phyloP scores from a whole-genome alignment of 192 early-diverging fungal genomes.

The Podila clonocystis region DNA sequence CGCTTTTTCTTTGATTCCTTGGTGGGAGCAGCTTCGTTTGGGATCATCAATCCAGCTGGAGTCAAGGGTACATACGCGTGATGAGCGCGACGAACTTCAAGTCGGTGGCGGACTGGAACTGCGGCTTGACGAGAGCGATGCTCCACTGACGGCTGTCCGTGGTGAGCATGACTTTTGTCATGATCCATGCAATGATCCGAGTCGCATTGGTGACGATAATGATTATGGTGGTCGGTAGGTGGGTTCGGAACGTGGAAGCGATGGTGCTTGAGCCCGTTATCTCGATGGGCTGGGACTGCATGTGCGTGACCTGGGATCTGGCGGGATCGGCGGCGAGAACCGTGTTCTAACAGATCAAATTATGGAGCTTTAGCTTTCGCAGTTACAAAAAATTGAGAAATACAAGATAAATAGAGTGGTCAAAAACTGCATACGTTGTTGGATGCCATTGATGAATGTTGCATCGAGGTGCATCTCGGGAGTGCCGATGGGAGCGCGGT shows the following conservation, averaged over 20 bases:
- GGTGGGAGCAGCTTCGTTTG: neutral
- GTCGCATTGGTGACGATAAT: conserved; percentile 6
- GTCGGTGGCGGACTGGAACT: neutral
- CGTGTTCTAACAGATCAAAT: no score
- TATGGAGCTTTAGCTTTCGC: no score
- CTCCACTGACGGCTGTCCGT: neutral
- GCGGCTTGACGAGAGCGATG: neutral
- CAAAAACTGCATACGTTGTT: no score
- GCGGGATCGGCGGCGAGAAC: neutral
- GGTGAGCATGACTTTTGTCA: neutral
- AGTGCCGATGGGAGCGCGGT: no score
- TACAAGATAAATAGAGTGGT: no score
- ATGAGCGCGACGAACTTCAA: neutral
- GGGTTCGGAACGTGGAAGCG: neutral
- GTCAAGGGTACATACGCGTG: neutral
- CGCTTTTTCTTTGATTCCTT: neutral
- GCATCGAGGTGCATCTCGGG: no score
- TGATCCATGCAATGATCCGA: neutral
- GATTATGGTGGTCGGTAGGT: conserved; percentile 4
- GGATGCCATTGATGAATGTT: no score
- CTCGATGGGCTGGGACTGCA: neutral
- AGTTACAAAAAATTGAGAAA: no score
- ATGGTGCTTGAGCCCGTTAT: neutral
- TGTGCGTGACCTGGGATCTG: neutral
- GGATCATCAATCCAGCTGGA: neutral